Percentiles rank a stretch among this genome's conserved stretches.
These are phyloP conservation scores for Phytomonas sp. DNA, from an alignment of 208 protist genomes.

Conservation along the genomic window DNA sequence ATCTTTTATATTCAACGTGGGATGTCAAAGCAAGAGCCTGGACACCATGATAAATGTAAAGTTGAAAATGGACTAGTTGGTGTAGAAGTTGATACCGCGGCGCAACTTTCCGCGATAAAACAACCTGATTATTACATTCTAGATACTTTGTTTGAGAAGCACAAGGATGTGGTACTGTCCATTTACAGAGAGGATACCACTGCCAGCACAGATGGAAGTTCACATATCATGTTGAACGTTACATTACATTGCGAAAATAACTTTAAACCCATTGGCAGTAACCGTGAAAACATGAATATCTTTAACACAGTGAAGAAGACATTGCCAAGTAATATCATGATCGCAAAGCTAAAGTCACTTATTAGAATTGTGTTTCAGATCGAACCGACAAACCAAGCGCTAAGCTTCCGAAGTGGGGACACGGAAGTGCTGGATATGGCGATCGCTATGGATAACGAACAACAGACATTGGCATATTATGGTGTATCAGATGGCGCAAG, in stretches of 20 bases:
- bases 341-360: slow-evolving; percentile 77
- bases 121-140: slow-evolving; percentile 36
- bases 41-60: slow-evolving; percentile 3
- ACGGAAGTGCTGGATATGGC: slow-evolving; percentile 41
- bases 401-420: slow-evolving; percentile 64
- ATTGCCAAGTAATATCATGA: slow-evolving; percentile 67
- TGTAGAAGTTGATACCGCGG: not conserved
- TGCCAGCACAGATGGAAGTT: slow-evolving; percentile 43
- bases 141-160: slow-evolving; percentile 54
- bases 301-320: slow-evolving; percentile 24
- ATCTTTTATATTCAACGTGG: slow-evolving; percentile 85
- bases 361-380: slow-evolving; percentile 63
- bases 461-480: slow-evolving; percentile 66
- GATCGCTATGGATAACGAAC: slow-evolving; percentile 54
- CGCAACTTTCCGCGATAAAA: not conserved
- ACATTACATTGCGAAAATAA: slow-evolving; percentile 45
- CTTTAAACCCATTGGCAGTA: slow-evolving; percentile 15
- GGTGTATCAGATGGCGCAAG: slow-evolving; percentile 61
- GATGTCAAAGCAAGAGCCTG: slow-evolving; percentile 26
- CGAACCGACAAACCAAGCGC: slow-evolving; percentile 39
- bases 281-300: slow-evolving; percentile 12
- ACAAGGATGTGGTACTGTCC: slow-evolving; percentile 80
- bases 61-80: not conserved
- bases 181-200: slow-evolving; percentile 69
- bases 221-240: slow-evolving; percentile 62